Percentiles rank a stretch among this genome's conserved stretches.
These are phyloP conservation scores for Asterophora lycoperdoides DNA, from an alignment of 768 basidiomycete species.

Conservation along the genomic window DNA sequence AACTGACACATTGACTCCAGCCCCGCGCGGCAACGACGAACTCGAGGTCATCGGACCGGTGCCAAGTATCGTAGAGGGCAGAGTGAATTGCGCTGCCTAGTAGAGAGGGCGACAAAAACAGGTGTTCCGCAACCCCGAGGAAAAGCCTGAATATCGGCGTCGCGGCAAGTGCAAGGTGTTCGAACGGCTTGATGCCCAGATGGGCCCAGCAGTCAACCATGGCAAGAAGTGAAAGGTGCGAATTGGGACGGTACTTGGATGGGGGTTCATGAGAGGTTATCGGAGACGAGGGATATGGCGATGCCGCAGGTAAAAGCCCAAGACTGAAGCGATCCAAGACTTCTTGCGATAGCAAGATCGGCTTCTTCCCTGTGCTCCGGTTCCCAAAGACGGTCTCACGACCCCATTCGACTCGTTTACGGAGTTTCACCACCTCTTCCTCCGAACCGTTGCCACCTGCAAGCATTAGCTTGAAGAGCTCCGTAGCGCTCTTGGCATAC, in stretches of 20 bases:
- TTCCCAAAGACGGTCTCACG: slow-evolving; percentile 72
- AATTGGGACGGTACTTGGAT: slow-evolving; percentile 58
- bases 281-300: slow-evolving; percentile 10
- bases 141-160: slow-evolving; percentile 96
- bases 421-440: slow-evolving; percentile 44
- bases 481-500: slow-evolving; percentile 79
- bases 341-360: slow-evolving; percentile 80
- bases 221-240: slow-evolving; percentile 88
- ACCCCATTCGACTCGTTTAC: slow-evolving; percentile 69
- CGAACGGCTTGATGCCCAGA: slow-evolving; percentile 82
- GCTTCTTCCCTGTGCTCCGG: slow-evolving; percentile 31
- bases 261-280: slow-evolving; percentile 46
- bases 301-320: slow-evolving; percentile 35
- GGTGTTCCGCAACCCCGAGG: slow-evolving; percentile 94
- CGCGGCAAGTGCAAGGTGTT: slow-evolving; percentile 88
- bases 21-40: slow-evolving; percentile 91
- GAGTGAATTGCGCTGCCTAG: slow-evolving; percentile 71
- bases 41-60: slow-evolving; percentile 87
- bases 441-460: slow-evolving; percentile 38
- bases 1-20: slow-evolving; percentile 94
- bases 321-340: slow-evolving; percentile 89
- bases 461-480: slow-evolving; percentile 96
- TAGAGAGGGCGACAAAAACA: slow-evolving; percentile 69
- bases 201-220: slow-evolving; percentile 99
- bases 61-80: slow-evolving; percentile 69